Conservation (phyloP, 257 asterid species). For the Jasminum sambac region DNA sequence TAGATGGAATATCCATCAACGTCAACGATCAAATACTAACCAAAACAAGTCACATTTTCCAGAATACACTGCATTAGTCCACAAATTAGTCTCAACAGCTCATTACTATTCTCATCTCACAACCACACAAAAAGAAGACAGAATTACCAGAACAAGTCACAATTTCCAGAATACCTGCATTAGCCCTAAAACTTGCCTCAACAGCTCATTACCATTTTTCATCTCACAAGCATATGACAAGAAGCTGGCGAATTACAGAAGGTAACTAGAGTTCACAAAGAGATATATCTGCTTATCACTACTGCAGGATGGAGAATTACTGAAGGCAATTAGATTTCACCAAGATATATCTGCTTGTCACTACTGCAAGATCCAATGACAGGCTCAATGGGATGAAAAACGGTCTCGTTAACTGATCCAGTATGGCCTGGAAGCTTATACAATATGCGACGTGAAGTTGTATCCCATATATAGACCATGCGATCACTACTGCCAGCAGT, state of each 20-base stretch:
- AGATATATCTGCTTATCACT: constrained; percentile 95
- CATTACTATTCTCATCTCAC: constrained; percentile 23
- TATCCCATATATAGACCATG: constrained; percentile 95
- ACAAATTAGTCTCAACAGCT: constrained; percentile 15
- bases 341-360: constrained; percentile 91
- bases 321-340: constrained; percentile 55
- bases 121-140: constrained; percentile 13
- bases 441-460: constrained; percentile 79
- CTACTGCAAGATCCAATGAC: constrained; percentile 94
- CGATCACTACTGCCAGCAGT: constrained; percentile 96
- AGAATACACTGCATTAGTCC: constrained; percentile 13
- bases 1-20: constrained; percentile 18
- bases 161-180: too few relatives aligned
- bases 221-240: too few relatives aligned
- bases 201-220: too few relatives aligned
- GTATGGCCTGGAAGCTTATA: constrained; percentile 96
- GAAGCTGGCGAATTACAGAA: constrained; percentile 5
- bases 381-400: constrained; percentile 86
- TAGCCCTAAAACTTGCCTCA: too few relatives aligned
- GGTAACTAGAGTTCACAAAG: constrained; percentile 67
- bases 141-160: constrained; percentile 26
- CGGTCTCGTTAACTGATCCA: constrained; percentile 88
- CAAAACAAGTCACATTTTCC: constrained; percentile 13
- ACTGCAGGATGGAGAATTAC: constrained; percentile 56
- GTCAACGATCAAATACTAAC: constrained; percentile 16